Conservation (phyloP, 345 rosid species). For the Melaleuca alternifolia region DNA sequence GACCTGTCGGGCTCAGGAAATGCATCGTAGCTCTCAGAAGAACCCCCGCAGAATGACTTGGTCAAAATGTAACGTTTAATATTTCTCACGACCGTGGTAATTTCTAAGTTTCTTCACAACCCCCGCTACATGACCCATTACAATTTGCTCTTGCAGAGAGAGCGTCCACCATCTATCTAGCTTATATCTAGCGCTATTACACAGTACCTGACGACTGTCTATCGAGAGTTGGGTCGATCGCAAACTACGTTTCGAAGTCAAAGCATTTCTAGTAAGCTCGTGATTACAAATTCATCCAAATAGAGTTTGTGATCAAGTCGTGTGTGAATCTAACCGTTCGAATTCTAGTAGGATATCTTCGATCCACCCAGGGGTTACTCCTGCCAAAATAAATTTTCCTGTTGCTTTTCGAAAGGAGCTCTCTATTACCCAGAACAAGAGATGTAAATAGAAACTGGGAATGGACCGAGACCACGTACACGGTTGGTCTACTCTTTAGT, state of each 20-base stretch:
- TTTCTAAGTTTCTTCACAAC: neutral
- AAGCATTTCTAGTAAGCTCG: neutral
- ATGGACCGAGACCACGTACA: neutral
- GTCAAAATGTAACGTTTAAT: neutral
- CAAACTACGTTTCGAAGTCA: neutral
- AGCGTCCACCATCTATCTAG: neutral
- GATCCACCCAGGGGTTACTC: too few relatives aligned
- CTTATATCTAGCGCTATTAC: too few relatives aligned
- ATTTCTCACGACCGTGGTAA: neutral
- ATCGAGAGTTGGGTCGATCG: neutral
- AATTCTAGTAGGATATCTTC: too few relatives aligned
- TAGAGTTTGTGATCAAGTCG: too few relatives aligned
- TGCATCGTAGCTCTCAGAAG: neutral
- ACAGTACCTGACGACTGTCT: too few relatives aligned
- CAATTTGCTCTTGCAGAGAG: neutral
- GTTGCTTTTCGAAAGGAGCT: neutral
- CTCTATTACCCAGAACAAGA: neutral
- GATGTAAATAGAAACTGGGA: neutral
- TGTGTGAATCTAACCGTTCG: too few relatives aligned
- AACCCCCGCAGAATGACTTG: neutral
- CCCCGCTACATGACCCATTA: neutral
- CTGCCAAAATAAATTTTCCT: too few relatives aligned
- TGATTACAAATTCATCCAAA: neutral
- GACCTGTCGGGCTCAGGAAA: too few relatives aligned
- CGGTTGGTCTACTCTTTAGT: neutral